Evolutionary conservation across 1,139 yeast species (phyloP), one percentile per base, ranked within the genome.

Genomic region (Candida buenavistaensis): DNA sequence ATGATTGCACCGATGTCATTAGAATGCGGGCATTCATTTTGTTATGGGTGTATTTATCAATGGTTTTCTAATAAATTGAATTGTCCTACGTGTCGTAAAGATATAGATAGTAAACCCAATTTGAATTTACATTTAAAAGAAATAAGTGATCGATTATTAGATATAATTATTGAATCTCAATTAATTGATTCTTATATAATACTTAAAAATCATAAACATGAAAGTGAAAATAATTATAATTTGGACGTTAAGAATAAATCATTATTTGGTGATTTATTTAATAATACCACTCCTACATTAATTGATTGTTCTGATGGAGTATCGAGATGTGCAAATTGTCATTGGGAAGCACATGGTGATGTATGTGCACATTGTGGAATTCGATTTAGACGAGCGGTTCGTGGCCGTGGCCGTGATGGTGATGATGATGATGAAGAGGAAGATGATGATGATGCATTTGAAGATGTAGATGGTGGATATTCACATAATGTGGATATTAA

Each of bases 271-370:
- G 69, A 67, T 21, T 53, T 72, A 6, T 82, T 82, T 54, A 58
- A 65, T 14, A 26, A 26, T 20, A 58, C 73, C 15, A 74, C 78
- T 1, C 55, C 68, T 22, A 79, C 81, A 0, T 54, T 73, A 14
- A 62, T 81, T 3, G 86, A 78, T 43, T 72, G 67, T 35, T 80
- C 80, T 16, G 96, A 87, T 53, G 92, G 90, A 2, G 89, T 87
- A 6, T 78, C 84, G 0, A 62, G 95, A 37, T 87, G 96, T 52
- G 78, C 87, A 2, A 71, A 75, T 37, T 87, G 96, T 54, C 87
- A 80, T 48, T 86, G 95, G 95, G 95, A 87, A 52, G 79, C 84
- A 3, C 72, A 68, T 43, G 82, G 82, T 0, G 57, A 66, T 4
- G 59, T 55, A 24, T 81, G 87, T 47, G 59, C 71, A 6, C 77